phyloP scores from a whole-genome alignment of 2,329 filamentous ascomycete genomes.

The Raffaelea albimanens region DNA sequence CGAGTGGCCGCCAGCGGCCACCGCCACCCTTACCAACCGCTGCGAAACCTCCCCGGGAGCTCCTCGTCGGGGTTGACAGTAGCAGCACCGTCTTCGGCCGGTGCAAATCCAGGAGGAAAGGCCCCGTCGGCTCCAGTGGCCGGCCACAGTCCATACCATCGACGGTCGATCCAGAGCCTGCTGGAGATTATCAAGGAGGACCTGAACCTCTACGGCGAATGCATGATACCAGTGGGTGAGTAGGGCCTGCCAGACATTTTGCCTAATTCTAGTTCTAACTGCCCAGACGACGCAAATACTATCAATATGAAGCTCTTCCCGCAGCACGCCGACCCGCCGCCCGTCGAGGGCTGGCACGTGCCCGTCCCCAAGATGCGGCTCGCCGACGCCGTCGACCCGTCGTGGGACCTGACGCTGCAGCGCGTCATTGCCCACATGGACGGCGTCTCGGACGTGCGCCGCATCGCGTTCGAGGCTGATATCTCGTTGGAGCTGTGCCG shows the following conservation, averaged over 20 bases:
- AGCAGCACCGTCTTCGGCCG: background rate
- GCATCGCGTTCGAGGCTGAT: slow-evolving; percentile 76
- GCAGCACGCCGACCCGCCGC: slow-evolving; percentile 64
- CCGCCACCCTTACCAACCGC: slow-evolving; percentile 42
- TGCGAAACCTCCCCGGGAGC: slow-evolving; percentile 24
- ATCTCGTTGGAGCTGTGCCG: slow-evolving; percentile 80
- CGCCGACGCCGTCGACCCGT: slow-evolving; percentile 52
- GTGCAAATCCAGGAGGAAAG: slow-evolving; percentile 3
- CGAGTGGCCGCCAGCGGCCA: slow-evolving; percentile 1
- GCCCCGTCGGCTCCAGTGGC: slow-evolving; percentile 15
- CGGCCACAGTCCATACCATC: slow-evolving; percentile 14
- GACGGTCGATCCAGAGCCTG: slow-evolving; percentile 71
- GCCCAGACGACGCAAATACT: slow-evolving; percentile 76
- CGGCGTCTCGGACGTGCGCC: slow-evolving; percentile 79
- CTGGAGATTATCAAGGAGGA: slow-evolving; percentile 77
- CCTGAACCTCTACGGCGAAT: slow-evolving; percentile 93
- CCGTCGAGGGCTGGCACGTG: slow-evolving; percentile 81
- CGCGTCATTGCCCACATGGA: slow-evolving; percentile 81
- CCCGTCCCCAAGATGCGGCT: slow-evolving; percentile 66
- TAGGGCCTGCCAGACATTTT: slow-evolving; percentile 14
- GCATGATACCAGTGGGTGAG: slow-evolving; percentile 91
- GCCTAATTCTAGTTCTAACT: no score
- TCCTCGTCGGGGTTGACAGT: slow-evolving; percentile 23
- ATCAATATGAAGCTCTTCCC: slow-evolving; percentile 96
- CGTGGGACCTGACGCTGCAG: slow-evolving; percentile 68